Percentiles rank a stretch among this genome's conserved stretches.
These are phyloP conservation scores for Boletellus ananiceps DNA, from an alignment of 768 basidiomycete species.

Conservation along the genomic window DNA sequence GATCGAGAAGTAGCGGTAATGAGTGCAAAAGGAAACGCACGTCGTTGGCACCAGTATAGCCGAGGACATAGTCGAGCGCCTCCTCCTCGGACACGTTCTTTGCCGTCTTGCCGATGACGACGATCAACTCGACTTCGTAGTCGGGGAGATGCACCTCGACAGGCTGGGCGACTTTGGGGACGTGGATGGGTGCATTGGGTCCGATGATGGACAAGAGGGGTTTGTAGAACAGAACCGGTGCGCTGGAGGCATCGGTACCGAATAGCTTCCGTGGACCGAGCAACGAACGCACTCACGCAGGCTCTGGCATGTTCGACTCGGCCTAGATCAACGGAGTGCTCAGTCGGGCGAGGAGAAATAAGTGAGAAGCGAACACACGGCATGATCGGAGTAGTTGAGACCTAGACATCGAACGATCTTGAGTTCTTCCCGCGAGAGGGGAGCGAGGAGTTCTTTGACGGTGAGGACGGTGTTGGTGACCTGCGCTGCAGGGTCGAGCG, in stretches of 20 bases:
- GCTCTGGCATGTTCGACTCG: conserved; percentile 60
- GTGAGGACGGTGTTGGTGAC: conserved; percentile 62
- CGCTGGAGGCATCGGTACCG: conserved; percentile 33
- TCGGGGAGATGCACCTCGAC: conserved; percentile 67
- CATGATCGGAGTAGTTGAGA: conserved; percentile 82
- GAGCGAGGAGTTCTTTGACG: conserved; percentile 65
- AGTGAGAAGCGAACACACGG: conserved; percentile 39
- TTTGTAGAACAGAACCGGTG: conserved; percentile 78
- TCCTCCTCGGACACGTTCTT: conserved; percentile 77
- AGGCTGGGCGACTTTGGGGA: conserved; percentile 69
- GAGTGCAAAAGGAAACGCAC: conserved; percentile 33
- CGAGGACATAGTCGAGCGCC: conserved; percentile 82
- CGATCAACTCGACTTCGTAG: conserved; percentile 76
- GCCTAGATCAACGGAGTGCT: conserved; percentile 36
- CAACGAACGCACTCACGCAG: conserved; percentile 44
- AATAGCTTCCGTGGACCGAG: neutral
- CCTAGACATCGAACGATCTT: conserved; percentile 73
- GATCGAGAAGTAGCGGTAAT: neutral
- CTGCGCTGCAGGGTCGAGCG: conserved; percentile 60
- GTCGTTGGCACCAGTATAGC: conserved; percentile 78
- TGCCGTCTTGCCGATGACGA: conserved; percentile 79
- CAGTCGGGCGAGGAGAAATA: neutral
- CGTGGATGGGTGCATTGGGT: conserved; percentile 57
- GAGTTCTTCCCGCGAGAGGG: conserved; percentile 62
- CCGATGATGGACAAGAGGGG: conserved; percentile 67